Conservation (phyloP, 1,139 yeast genomes). For the Hyphopichia burtonii region DNA sequence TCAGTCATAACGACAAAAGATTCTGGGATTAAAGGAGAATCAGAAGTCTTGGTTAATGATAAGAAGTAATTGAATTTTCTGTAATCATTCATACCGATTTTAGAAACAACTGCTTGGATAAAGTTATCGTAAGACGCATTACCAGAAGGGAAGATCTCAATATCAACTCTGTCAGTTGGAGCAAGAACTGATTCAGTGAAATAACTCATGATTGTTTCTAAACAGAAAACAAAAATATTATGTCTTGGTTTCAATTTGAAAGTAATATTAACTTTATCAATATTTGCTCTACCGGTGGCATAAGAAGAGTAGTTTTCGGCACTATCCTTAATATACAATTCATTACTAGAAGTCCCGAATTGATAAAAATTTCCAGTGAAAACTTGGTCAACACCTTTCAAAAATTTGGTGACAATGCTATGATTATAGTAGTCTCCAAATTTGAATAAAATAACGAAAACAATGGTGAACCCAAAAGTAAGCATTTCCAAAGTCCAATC, state of each 20-base stretch:
- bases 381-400: conserved; percentile 39
- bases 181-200: conserved; percentile 48
- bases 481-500: conserved; percentile 76
- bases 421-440: conserved; percentile 63
- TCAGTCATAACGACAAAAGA: conserved; percentile 90
- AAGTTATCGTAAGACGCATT: conserved; percentile 62
- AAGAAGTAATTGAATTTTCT: conserved; percentile 79
- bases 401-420: conserved; percentile 51
- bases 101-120: conserved; percentile 81
- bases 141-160: conserved; percentile 60
- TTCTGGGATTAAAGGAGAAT: conserved; percentile 65
- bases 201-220: conserved; percentile 57
- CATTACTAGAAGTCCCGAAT: conserved; percentile 64
- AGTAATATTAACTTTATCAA: conserved; percentile 60
- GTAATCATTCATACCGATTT: conserved; percentile 72
- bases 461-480: conserved; percentile 50
- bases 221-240: conserved; percentile 62
- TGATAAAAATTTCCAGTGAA: conserved; percentile 72
- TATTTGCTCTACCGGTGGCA: conserved; percentile 85
- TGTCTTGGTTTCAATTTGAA: conserved; percentile 77
- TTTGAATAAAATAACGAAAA: conserved; percentile 47
- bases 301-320: conserved; percentile 71
- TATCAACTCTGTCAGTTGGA: conserved; percentile 62
- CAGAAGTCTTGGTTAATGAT: conserved; percentile 79
- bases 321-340: conserved; percentile 62